Evolutionary conservation across 2,329 filamentous ascomycete species (phyloP).

Genomic region (Diaporthe caulivora): DNA sequence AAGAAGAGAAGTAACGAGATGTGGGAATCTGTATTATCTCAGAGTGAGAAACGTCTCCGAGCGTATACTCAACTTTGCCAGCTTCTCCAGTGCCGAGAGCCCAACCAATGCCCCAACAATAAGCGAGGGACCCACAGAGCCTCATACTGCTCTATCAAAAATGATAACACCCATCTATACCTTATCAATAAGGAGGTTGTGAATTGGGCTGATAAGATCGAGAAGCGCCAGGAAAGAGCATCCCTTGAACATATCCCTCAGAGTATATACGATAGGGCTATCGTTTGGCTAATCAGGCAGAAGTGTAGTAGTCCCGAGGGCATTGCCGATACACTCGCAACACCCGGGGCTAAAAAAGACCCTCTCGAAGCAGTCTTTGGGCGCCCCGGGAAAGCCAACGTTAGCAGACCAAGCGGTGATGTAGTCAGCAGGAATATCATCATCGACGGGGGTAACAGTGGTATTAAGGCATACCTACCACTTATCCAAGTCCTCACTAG

Average conservation of each 20-base stretch:
- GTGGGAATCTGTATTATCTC: neutral
- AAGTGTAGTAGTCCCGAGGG: neutral
- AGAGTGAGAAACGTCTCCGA: too few species aligned
- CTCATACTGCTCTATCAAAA: neutral
- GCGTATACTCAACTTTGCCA: too few species aligned
- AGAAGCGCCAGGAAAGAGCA: neutral
- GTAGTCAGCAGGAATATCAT: neutral
- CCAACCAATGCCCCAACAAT: too few species aligned
- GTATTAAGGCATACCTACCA: neutral
- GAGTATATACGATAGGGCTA: neutral
- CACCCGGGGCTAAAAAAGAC: neutral
- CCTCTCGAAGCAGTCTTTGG: neutral
- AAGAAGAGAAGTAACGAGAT: neutral
- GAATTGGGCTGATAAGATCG: neutral
- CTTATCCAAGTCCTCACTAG: neutral
- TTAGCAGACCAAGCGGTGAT: neutral
- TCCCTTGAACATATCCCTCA: neutral
- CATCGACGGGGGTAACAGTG: neutral
- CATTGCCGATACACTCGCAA: neutral
- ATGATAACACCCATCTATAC: neutral
- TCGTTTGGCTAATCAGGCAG: neutral
- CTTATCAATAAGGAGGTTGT: neutral
- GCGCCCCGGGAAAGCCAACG: neutral
- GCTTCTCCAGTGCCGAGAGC: too few species aligned
- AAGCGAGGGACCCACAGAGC: neutral